These are phyloP conservation scores for Bothriochloa decipiens DNA, from an alignment of 176 grass and related monocot genomes.

Conservation along the genomic window DNA sequence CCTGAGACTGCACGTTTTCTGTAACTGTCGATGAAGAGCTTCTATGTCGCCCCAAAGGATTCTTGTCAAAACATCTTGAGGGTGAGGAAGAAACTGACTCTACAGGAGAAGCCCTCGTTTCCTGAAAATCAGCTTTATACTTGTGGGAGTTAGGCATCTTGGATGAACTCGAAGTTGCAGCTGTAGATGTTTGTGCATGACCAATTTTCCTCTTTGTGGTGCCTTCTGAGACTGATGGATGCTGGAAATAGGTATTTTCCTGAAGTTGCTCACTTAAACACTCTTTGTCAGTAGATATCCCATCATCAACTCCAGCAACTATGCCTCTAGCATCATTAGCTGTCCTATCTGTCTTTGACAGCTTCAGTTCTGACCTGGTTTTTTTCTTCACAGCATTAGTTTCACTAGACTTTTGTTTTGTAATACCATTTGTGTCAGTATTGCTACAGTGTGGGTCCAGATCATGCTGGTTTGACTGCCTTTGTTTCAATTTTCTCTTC, in stretches of 20 bases:
- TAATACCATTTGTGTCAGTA: constrained; percentile 25
- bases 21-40: constrained; percentile 28
- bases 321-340: constrained; percentile 12
- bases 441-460: constrained; percentile 22
- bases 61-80: constrained; percentile 44
- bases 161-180: constrained; percentile 66
- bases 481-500: constrained; percentile 57
- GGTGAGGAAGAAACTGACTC: constrained; percentile 88
- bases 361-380: constrained; percentile 37
- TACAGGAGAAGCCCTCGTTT: constrained; percentile 64
- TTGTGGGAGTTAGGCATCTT: constrained; percentile 62
- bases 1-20: constrained; percentile 44
- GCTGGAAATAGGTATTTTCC: constrained; percentile 36
- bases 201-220: constrained; percentile 37
- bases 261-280: constrained; percentile 35
- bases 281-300: constrained; percentile 45
- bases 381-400: constrained; percentile 52
- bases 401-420: constrained; percentile 49
- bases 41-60: constrained; percentile 44
- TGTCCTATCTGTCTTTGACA: constrained; percentile 41
- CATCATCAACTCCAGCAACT: constrained; percentile 36
- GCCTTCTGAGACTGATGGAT: constrained; percentile 41
- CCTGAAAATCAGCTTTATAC: constrained; percentile 62
- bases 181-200: constrained; percentile 44
- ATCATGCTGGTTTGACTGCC: constrained; percentile 36